Evolutionary conservation across 108 stramenopile species (phyloP).

Genomic region (Nitzschia sp.): DNA sequence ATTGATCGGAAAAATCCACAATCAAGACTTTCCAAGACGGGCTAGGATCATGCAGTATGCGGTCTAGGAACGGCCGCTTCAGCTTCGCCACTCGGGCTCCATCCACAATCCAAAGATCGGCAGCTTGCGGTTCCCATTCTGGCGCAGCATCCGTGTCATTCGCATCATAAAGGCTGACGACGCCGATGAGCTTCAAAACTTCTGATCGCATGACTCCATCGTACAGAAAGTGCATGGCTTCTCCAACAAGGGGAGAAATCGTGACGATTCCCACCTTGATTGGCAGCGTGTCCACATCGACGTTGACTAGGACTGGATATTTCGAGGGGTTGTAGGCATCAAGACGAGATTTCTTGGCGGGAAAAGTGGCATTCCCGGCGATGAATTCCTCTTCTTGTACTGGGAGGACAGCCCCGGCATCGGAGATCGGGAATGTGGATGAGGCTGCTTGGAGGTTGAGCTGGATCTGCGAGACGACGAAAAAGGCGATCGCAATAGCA

Average conservation of each 20-base stretch:
- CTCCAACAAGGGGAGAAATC: constrained; percentile 10
- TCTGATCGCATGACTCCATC: constrained; percentile 14
- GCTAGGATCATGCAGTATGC: background rate
- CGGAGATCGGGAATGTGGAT: background rate
- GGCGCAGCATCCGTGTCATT: background rate
- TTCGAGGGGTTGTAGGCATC: constrained; percentile 4
- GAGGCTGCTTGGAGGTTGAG: background rate
- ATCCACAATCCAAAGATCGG: constrained; percentile 17
- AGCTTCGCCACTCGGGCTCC: constrained; percentile 12
- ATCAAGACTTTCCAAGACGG: constrained; percentile 23
- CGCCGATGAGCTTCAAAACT: background rate
- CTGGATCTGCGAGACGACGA: background rate
- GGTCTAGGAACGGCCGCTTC: background rate
- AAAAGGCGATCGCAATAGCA: background rate
- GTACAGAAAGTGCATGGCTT: constrained; percentile 19
- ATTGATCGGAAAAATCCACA: constrained; percentile 28
- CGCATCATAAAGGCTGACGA: constrained; percentile 9
- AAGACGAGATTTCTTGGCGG: background rate
- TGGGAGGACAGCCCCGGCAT: background rate
- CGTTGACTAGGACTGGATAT: background rate
- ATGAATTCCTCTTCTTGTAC: background rate
- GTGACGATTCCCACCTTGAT: constrained; percentile 19
- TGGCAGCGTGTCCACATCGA: background rate
- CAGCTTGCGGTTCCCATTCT: background rate
- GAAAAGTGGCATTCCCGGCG: background rate